A percentile compares a stretch with the other conserved stretches of the same genome.
phyloP scores from a whole-genome alignment of 2,329 filamentous ascomycete genomes.

The Neofusicoccum sp. region DNA sequence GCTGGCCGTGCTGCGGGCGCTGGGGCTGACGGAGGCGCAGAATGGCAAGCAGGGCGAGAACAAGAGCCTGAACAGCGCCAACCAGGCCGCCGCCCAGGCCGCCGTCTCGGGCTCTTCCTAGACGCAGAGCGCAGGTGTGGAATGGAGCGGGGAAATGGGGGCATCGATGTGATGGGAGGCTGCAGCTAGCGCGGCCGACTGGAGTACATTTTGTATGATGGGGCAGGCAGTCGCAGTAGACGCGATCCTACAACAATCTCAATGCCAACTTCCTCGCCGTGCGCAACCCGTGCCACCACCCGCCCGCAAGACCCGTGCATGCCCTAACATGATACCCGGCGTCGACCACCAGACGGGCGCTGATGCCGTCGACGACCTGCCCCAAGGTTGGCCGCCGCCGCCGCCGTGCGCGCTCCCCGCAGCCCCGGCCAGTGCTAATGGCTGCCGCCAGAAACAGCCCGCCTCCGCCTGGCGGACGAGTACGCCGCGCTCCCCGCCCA shows the following conservation, averaged over 20 bases:
- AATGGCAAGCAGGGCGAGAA: constrained; percentile 92
- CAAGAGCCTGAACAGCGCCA: constrained; percentile 65
- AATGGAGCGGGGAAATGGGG: constrained; percentile 3
- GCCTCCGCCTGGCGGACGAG: constrained; percentile 15
- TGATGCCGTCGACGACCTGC: constrained; percentile 10
- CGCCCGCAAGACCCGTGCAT: constrained; percentile 3
- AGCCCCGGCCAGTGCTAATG: constrained; percentile 14
- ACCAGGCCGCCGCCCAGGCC: constrained; percentile 45
- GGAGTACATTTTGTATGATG: constrained; percentile 20
- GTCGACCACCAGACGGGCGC: constrained; percentile 7
- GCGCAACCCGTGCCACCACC: constrained; percentile 11
- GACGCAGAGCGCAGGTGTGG: background rate
- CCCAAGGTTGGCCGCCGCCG: constrained; percentile 13
- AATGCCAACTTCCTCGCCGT: constrained; percentile 18
- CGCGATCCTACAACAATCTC: constrained; percentile 18
- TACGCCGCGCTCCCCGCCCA: constrained; percentile 1
- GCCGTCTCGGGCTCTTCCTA: constrained; percentile 46
- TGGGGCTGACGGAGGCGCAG: constrained; percentile 50
- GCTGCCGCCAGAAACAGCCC: constrained; percentile 15
- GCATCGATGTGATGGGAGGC: constrained; percentile 1
- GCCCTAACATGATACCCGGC: constrained; percentile 11
- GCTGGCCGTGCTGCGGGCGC: constrained; percentile 23
- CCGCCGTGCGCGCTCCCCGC: constrained; percentile 11
- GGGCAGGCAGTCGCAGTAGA: constrained; percentile 15
- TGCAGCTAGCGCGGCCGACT: constrained; percentile 17